These are phyloP conservation scores for Trypanosoma avium DNA, from an alignment of 208 protist genomes.

Conservation along the genomic window DNA sequence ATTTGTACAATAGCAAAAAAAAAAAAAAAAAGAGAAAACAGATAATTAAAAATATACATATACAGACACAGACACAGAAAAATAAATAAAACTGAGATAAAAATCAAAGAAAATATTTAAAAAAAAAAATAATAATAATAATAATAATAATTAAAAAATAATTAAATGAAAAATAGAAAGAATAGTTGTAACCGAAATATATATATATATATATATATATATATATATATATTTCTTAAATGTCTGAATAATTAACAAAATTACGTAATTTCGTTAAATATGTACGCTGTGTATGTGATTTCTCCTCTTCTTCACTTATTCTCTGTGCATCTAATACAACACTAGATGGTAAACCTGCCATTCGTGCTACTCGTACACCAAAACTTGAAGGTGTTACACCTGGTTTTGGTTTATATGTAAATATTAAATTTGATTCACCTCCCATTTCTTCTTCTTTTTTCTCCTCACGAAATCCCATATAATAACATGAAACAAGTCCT, in stretches of 20 bases:
- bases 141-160: slow-evolving; percentile 9
- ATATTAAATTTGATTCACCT: slow-evolving; percentile 41
- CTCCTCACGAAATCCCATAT: slow-evolving; percentile 89
- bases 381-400: slow-evolving; percentile 90
- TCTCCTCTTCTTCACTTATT: slow-evolving; percentile 53
- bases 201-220: no score
- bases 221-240: neutral
- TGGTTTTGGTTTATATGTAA: slow-evolving; percentile 80
- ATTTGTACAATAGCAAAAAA: neutral
- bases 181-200: no score
- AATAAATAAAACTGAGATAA: neutral
- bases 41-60: slow-evolving; percentile 17
- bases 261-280: slow-evolving; percentile 28
- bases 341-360: slow-evolving; percentile 69
- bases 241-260: slow-evolving; percentile 8
- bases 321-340: slow-evolving; percentile 65
- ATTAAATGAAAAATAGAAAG: neutral
- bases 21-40: slow-evolving; percentile 31
- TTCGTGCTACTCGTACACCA: slow-evolving; percentile 86
- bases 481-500: slow-evolving; percentile 65
- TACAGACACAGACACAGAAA: slow-evolving; percentile 11
- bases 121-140: slow-evolving; percentile 12
- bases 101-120: neutral
- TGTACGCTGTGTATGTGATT: slow-evolving; percentile 31
- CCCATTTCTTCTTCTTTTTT: slow-evolving; percentile 73